These are phyloP conservation scores for Malania oleifera DNA, from an alignment of 164 flowering plant genomes.

Conservation along the genomic window DNA sequence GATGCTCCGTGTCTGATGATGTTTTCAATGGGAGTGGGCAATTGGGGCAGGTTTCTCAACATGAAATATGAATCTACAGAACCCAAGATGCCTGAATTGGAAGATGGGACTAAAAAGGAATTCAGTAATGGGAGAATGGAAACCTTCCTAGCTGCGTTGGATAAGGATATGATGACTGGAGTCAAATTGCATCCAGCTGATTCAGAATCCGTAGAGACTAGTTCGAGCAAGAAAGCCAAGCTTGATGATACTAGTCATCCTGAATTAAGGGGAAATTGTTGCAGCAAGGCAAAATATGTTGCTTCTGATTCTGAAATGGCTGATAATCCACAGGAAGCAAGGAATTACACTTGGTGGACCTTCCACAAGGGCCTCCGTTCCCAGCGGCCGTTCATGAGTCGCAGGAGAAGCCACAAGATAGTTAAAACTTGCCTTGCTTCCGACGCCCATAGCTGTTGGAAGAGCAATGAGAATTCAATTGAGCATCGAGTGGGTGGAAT, in stretches of 20 bases:
- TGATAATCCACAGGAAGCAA: constrained; percentile 1
- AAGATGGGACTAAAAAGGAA: background rate
- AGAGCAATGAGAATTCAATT: background rate
- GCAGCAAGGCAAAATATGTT: background rate
- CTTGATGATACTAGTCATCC: constrained; percentile 7
- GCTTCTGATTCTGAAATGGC: background rate
- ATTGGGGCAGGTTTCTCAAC: too few relatives aligned
- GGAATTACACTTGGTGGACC: constrained; percentile 17
- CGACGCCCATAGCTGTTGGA: background rate
- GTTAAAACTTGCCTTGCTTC: background rate
- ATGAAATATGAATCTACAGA: too few relatives aligned
- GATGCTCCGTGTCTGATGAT: constrained; percentile 5
- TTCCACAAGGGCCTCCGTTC: background rate
- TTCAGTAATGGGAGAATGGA: background rate
- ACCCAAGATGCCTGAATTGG: background rate
- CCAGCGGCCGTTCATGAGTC: background rate
- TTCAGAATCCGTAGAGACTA: constrained; percentile 1
- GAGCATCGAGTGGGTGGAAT: constrained; percentile 1
- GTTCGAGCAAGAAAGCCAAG: constrained; percentile 8
- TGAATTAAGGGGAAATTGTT: constrained; percentile 5
- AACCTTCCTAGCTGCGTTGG: background rate
- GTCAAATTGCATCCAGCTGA: background rate
- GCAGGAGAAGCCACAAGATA: background rate
- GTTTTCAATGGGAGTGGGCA: too few relatives aligned
- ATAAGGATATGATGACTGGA: constrained; percentile 5